Evolutionary conservation across 371 early-diverging fungal species (phyloP).

Genomic region (Massospora cicadina): DNA sequence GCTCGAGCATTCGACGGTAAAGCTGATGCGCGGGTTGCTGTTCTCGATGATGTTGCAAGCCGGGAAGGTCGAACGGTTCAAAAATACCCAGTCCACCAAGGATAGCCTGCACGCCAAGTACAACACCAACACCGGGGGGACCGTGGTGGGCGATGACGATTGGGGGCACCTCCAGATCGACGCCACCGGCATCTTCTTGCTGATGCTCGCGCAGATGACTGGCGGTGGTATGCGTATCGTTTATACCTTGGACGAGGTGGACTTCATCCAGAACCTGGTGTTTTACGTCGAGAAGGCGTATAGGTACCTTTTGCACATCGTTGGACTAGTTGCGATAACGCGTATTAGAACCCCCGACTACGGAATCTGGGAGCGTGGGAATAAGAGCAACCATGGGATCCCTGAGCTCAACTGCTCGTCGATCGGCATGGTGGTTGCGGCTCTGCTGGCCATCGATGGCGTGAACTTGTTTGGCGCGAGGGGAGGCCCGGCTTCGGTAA

Average conservation of each 20-base stretch:
- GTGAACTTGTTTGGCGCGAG: slow-evolving; percentile 69
- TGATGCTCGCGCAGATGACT: slow-evolving; percentile 73
- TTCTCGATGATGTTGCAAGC: slow-evolving; percentile 78
- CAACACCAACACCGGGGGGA: slow-evolving; percentile 63
- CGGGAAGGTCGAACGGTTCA: slow-evolving; percentile 62
- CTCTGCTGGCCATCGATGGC: slow-evolving; percentile 71
- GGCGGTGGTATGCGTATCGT: slow-evolving; percentile 58
- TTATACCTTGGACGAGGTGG: slow-evolving; percentile 72
- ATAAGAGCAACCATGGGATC: slow-evolving; percentile 74
- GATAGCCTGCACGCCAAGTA: slow-evolving; percentile 80
- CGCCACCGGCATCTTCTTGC: slow-evolving; percentile 64
- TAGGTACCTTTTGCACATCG: too few relatives aligned
- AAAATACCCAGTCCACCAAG: slow-evolving; percentile 45
- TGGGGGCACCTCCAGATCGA: slow-evolving; percentile 77
- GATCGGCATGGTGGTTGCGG: slow-evolving; percentile 81
- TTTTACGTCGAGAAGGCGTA: slow-evolving; percentile 68
- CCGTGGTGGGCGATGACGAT: slow-evolving; percentile 70
- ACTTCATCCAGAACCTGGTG: slow-evolving; percentile 77
- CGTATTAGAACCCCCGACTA: slow-evolving; percentile 68
- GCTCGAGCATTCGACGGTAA: slow-evolving; percentile 66
- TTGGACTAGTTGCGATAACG: too few relatives aligned
- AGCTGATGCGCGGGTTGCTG: slow-evolving; percentile 69
- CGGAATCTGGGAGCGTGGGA: slow-evolving; percentile 83
- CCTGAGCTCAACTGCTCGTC: slow-evolving; percentile 76
- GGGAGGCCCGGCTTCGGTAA: slow-evolving; percentile 60